Conservation (phyloP, 2,329 filamentous ascomycete genomes). For the Leptographium wingfieldii region DNA sequence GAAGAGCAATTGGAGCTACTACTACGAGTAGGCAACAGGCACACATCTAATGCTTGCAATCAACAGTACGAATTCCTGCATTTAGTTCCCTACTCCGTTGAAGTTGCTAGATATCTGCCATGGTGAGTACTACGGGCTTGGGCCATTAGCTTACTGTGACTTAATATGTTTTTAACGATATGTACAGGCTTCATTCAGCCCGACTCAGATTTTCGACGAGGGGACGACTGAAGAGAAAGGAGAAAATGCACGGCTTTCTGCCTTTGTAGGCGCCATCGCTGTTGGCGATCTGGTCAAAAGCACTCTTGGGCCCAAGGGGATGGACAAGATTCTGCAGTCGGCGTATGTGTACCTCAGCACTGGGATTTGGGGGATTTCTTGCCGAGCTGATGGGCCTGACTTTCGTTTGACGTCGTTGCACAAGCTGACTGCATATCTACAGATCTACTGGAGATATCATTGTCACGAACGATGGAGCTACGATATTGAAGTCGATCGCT, state of each 20-base stretch:
- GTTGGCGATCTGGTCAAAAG: slow-evolving; percentile 97
- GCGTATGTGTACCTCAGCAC: slow-evolving; percentile 48
- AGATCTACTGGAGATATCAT: slow-evolving; percentile 94
- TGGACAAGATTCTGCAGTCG: slow-evolving; percentile 97
- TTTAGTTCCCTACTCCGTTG: not conserved
- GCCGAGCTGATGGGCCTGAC: too few relatives aligned
- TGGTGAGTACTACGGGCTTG: not conserved
- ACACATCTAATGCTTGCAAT: not conserved
- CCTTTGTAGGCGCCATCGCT: slow-evolving; percentile 95
- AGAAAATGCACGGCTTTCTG: slow-evolving; percentile 96
- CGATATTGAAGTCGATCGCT: slow-evolving; percentile 95
- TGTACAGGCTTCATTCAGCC: slow-evolving; percentile 52
- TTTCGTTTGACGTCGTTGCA: not conserved
- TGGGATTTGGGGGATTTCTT: too few relatives aligned
- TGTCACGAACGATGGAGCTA: slow-evolving; percentile 98
- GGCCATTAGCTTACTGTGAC: not conserved
- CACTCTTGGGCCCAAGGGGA: slow-evolving; percentile 92
- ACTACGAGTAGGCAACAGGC: not conserved
- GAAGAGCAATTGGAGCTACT: not conserved
- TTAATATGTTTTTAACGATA: not conserved
- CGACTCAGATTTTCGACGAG: slow-evolving; percentile 95
- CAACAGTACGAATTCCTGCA: not conserved
- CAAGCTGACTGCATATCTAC: slow-evolving; percentile 5
- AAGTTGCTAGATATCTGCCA: not conserved
- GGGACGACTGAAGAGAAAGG: slow-evolving; percentile 97